Evolutionary conservation across 2,329 filamentous ascomycete genomes (phyloP).

Genomic region (Berkeleyomyces basicola): DNA sequence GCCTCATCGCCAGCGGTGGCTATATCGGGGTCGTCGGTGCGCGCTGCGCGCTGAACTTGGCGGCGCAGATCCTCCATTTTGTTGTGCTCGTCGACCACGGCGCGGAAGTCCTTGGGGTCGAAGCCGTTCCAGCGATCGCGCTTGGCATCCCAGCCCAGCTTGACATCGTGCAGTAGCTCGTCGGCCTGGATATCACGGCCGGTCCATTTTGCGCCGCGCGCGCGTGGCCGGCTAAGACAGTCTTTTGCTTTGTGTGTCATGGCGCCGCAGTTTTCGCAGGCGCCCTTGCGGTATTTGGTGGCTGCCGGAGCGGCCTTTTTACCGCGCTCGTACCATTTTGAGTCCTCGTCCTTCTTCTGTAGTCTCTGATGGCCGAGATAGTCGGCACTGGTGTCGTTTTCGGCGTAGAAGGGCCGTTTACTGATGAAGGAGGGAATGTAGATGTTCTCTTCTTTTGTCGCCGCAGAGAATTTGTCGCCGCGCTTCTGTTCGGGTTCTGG

Average conservation of each 20-base stretch:
- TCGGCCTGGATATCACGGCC: conserved; percentile 89
- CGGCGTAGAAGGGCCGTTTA: conserved; percentile 88
- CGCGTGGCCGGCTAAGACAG: conserved; percentile 75
- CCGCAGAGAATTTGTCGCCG: conserved; percentile 17
- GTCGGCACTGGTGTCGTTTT: conserved; percentile 57
- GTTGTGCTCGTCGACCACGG: conserved; percentile 79
- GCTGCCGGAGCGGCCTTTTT: conserved; percentile 71
- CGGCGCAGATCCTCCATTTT: conserved; percentile 63
- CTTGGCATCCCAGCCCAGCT: conserved; percentile 92
- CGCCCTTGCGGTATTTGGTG: conserved; percentile 94
- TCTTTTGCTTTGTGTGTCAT: conserved; percentile 96
- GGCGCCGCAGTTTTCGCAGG: conserved; percentile 94
- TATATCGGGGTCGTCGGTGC: conserved; percentile 32
- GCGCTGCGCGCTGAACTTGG: conserved; percentile 33
- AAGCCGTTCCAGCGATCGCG: conserved; percentile 98
- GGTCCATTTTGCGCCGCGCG: conserved; percentile 80
- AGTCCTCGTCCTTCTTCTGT: conserved; percentile 37
- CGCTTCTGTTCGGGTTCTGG: conserved; percentile 1
- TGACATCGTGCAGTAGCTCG: conserved; percentile 69
- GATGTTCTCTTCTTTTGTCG: conserved; percentile 80
- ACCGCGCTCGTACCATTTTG: conserved; percentile 74
- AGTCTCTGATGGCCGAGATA: conserved; percentile 95
- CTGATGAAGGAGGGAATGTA: conserved; percentile 98
- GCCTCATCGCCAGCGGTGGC: conserved; percentile 23
- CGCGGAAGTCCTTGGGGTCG: conserved; percentile 68